Evolutionary conservation across 805 yeast species (phyloP).

Genomic region (Torulaspora delbrueckii): DNA sequence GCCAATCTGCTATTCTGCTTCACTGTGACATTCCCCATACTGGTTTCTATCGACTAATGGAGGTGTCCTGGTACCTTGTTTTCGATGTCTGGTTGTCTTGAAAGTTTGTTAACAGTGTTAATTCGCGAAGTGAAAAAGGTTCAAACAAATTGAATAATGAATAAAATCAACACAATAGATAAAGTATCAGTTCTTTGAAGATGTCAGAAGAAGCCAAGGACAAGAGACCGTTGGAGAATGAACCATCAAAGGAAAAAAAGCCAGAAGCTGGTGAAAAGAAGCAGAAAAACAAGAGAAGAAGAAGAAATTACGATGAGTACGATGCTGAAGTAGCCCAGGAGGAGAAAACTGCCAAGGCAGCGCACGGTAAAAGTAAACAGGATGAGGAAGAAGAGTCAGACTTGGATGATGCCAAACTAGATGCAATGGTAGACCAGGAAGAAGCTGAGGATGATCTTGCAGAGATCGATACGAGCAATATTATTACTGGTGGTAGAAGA

Average conservation of each 20-base stretch:
- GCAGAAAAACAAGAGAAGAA: conserved; percentile 32
- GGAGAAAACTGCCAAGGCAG: conserved; percentile 37
- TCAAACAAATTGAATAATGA: not conserved
- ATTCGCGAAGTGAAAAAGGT: not conserved
- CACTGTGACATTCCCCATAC: conserved; percentile 19
- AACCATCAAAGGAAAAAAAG: conserved; percentile 3
- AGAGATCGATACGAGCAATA: conserved; percentile 78
- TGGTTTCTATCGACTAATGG: not conserved
- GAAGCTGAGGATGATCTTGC: conserved; percentile 74
- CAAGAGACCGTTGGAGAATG: conserved; percentile 9
- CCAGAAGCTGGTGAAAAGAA: conserved; percentile 15
- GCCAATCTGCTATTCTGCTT: conserved; percentile 35
- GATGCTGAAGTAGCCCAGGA: conserved; percentile 59
- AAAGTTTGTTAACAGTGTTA: not conserved
- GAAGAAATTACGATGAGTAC: conserved; percentile 55
- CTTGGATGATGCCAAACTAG: conserved; percentile 49
- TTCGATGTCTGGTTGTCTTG: not conserved
- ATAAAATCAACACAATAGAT: no score
- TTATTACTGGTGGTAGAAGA: conserved; percentile 80
- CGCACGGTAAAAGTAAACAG: conserved; percentile 32
- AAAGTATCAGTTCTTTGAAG: not conserved
- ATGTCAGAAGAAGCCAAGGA: conserved; percentile 30
- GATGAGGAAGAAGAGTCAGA: conserved; percentile 44
- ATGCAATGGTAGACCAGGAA: conserved; percentile 45
- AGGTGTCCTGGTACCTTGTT: not conserved